phyloP scores from a whole-genome alignment of 139 green algal genomes.

The Chlorella sp. region DNA sequence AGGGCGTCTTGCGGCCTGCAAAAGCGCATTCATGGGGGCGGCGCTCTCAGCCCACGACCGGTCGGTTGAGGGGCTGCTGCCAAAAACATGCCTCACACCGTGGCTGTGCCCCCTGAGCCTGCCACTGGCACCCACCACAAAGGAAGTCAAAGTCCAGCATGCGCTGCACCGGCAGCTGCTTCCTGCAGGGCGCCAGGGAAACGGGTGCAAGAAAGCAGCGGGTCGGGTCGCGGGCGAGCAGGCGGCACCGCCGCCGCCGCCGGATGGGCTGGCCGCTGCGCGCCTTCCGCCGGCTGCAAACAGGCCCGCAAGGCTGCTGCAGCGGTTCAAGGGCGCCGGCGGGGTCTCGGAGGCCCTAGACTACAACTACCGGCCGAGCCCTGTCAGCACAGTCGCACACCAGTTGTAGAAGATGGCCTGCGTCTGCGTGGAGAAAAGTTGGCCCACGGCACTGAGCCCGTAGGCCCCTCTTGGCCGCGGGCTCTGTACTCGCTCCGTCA shows the following conservation, averaged over 20 bases:
- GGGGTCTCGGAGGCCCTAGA: neutral
- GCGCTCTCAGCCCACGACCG: no score
- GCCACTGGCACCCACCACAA: conserved; percentile 71
- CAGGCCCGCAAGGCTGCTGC: neutral
- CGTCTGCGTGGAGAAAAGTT: conserved; percentile 75
- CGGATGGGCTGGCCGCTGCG: neutral
- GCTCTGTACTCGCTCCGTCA: neutral
- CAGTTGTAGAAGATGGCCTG: conserved; percentile 96
- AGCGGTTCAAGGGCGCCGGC: neutral
- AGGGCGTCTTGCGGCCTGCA: conserved; percentile 79
- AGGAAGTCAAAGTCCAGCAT: conserved; percentile 98
- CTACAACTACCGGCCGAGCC: neutral
- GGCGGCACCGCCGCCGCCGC: neutral
- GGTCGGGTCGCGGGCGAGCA: neutral
- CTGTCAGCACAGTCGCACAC: neutral
- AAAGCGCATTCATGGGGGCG: neutral
- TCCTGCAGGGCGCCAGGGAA: conserved; percentile 19
- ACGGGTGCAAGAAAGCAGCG: neutral
- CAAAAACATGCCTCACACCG: no score
- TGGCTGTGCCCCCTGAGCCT: no score
- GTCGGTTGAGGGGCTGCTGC: no score
- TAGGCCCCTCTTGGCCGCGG: neutral
- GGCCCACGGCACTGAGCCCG: conserved; percentile 42
- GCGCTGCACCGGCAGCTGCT: conserved; percentile 73
- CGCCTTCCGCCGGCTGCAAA: neutral